phyloP scores from a whole-genome alignment of 495 filamentous ascomycete genomes.

The Neurospora sp. region DNA sequence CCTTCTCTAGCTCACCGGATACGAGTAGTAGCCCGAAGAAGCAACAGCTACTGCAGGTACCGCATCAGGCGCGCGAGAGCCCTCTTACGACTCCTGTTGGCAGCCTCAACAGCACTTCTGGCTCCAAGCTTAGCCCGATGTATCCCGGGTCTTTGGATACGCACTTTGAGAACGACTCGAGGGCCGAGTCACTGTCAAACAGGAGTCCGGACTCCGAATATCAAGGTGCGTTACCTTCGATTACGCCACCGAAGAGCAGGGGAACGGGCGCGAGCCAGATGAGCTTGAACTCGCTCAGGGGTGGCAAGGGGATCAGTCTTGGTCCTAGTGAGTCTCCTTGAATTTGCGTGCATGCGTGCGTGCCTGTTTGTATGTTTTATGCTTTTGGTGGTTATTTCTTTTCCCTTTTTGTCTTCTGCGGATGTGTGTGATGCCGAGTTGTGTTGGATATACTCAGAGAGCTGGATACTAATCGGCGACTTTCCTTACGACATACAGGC shows the following conservation, averaged over 20 bases:
- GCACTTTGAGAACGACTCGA: not conserved
- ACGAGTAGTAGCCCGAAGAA: not conserved
- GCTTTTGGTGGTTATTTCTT: not conserved
- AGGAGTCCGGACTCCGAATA: not conserved
- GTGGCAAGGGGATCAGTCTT: conserved; percentile 24
- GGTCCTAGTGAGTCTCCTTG: conserved; percentile 16
- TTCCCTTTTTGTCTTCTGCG: not conserved
- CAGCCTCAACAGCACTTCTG: not conserved
- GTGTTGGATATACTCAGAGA: not conserved
- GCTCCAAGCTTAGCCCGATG: not conserved
- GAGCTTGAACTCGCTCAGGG: conserved; percentile 17
- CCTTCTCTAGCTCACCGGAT: not conserved
- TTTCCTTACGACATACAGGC: conserved; percentile 1
- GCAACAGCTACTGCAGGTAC: not conserved
- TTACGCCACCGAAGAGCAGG: conserved; percentile 5
- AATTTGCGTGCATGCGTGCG: not conserved
- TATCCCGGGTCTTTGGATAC: not conserved
- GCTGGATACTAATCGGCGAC: not conserved
- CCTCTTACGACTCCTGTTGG: not conserved
- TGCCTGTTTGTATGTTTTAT: not conserved
- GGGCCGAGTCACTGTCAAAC: not conserved
- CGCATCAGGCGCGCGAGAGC: conserved; percentile 5
- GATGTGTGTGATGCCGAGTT: not conserved
- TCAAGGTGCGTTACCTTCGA: not conserved
- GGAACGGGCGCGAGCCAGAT: conserved; percentile 12